Percentiles rank a stretch among this genome's conserved stretches.
Evolutionary conservation across 2,329 filamentous ascomycete genomes (phyloP).

Genomic region (Colletotrichum tanaceti): DNA sequence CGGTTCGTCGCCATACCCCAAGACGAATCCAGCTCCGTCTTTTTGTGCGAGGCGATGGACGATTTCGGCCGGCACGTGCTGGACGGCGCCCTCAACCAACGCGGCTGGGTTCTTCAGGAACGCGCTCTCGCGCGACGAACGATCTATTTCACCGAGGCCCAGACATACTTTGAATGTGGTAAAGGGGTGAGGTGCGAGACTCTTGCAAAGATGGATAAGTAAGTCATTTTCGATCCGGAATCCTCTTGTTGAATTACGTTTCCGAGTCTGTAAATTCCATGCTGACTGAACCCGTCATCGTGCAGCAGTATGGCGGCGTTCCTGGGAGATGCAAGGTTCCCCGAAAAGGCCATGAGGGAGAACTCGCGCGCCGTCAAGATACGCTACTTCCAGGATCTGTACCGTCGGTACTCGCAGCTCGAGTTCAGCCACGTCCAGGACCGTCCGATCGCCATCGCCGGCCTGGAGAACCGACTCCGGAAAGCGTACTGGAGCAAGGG

Average conservation of each 20-base stretch:
- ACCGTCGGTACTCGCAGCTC: not conserved
- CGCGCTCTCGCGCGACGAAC: conserved; percentile 50
- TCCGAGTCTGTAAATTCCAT: not conserved
- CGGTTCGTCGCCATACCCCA: not conserved
- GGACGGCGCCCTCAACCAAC: conserved; percentile 46
- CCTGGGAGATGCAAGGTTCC: conserved; percentile 13
- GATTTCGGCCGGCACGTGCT: conserved; percentile 50
- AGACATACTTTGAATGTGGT: conserved; percentile 55
- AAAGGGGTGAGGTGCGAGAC: conserved; percentile 51
- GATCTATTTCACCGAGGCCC: conserved; percentile 51
- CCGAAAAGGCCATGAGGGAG: not conserved
- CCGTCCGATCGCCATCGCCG: conserved; percentile 14
- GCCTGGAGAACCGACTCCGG: conserved; percentile 8
- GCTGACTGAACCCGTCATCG: not conserved
- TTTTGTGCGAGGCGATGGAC: conserved; percentile 47
- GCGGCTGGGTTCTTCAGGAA: conserved; percentile 57
- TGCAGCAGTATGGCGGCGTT: conserved; percentile 16
- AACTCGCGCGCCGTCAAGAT: conserved; percentile 16
- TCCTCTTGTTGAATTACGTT: not conserved
- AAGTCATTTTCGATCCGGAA: conserved; percentile 24
- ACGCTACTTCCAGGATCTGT: conserved; percentile 13
- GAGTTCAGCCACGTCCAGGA: conserved; percentile 2
- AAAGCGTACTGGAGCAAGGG: conserved; percentile 3
- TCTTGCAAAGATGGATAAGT: conserved; percentile 50
- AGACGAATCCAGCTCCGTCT: conserved; percentile 1